Percentiles rank a stretch among this genome's conserved stretches.
Evolutionary conservation across 148 eudicot species (phyloP).

Genomic region (Spergularia marina): DNA sequence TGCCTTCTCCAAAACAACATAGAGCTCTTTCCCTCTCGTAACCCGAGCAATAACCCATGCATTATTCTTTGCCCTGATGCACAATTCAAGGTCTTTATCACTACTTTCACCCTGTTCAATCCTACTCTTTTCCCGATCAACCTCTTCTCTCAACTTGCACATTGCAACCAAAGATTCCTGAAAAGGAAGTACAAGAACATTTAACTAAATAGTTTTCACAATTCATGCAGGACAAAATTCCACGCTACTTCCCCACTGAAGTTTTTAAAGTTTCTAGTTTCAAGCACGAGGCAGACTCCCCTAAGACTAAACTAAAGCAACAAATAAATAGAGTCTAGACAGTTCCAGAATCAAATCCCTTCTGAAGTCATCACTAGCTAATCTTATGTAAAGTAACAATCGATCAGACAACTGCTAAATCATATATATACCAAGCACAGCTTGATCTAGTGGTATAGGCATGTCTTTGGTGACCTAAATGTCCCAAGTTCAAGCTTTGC

Average conservation of each 20-base stretch:
- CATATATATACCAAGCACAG: no score
- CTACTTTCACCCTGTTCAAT: constrained; percentile 46
- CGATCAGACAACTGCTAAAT: no score
- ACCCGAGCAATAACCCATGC: constrained; percentile 88
- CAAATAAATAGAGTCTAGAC: neutral
- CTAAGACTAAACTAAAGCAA: neutral
- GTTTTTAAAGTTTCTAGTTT: neutral
- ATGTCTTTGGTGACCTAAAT: no score
- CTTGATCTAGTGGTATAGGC: no score
- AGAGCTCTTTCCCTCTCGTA: constrained; percentile 84
- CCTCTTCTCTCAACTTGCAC: constrained; percentile 78
- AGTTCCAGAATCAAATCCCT: neutral
- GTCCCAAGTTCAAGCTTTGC: no score
- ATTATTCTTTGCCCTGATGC: constrained; percentile 86
- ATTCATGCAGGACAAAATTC: neutral
- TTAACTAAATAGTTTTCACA: neutral
- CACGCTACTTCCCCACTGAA: neutral
- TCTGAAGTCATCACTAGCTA: neutral
- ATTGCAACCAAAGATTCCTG: constrained; percentile 91
- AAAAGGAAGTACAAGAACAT: constrained; percentile 3
- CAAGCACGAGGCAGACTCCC: neutral
- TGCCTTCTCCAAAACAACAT: constrained; percentile 89
- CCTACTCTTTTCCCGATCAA: constrained; percentile 74
- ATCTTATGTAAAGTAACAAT: no score
- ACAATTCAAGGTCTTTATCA: constrained; percentile 80